phyloP scores from a whole-genome alignment of 2,329 filamentous ascomycete species.

The Colletotrichum acutatum region DNA sequence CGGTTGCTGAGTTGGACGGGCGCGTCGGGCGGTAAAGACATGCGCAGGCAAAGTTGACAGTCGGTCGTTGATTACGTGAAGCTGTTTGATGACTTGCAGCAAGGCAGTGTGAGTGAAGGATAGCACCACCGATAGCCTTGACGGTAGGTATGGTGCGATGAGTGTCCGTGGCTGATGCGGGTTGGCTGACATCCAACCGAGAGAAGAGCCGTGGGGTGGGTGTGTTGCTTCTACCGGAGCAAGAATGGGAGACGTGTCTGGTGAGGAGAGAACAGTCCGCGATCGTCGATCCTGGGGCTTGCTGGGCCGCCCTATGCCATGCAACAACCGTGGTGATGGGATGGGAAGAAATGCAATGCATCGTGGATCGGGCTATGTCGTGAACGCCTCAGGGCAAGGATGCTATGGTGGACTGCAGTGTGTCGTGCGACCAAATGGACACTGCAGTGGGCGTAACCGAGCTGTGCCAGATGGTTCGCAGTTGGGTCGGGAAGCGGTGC shows the following conservation, averaged over 20 bases:
- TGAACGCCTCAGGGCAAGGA: not conserved
- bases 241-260: not conserved
- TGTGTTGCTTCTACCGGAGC: not conserved
- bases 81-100: slow-evolving; percentile 11
- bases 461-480: slow-evolving; percentile 18
- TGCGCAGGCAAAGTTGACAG: not conserved
- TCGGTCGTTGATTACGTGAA: not conserved
- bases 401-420: not conserved
- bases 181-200: slow-evolving; percentile 6
- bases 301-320: slow-evolving; percentile 1
- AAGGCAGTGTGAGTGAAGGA: not conserved
- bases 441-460: slow-evolving; percentile 3
- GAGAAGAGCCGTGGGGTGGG: not conserved
- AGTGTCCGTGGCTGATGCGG: not conserved
- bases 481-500: not conserved
- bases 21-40: slow-evolving; percentile 8
- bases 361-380: slow-evolving; percentile 29
- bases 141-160: not conserved
- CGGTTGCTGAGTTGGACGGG: not conserved
- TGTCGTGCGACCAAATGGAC: slow-evolving; percentile 10
- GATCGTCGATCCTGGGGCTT: slow-evolving; percentile 9
- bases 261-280: not conserved
- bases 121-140: slow-evolving; percentile 1
- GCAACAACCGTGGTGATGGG: slow-evolving; percentile 1
- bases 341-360: slow-evolving; percentile 24